A percentile compares a stretch with the other conserved stretches of the same genome.
phyloP scores from a whole-genome alignment of 2,329 filamentous ascomycete species.

The Sarocladium strictum region DNA sequence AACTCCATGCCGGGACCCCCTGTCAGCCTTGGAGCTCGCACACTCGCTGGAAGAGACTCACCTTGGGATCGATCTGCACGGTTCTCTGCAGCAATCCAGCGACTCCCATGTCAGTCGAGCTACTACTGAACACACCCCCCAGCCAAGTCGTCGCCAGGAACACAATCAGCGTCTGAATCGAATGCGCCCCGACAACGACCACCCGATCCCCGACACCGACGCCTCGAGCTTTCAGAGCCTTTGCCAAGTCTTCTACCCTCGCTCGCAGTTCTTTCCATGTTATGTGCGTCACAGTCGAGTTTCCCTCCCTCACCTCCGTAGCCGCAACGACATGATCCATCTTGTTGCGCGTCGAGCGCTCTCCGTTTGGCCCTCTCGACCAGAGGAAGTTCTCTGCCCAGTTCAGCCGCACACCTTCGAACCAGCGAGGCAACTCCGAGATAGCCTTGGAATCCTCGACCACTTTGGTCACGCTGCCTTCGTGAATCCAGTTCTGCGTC shows the following conservation, averaged over 20 bases:
- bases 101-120: constrained; percentile 78
- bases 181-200: constrained; percentile 69
- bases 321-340: constrained; percentile 65
- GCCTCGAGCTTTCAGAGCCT: constrained; percentile 61
- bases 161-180: constrained; percentile 65
- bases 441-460: constrained; percentile 68
- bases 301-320: constrained; percentile 68
- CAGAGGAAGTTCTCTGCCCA: constrained; percentile 78
- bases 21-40: neutral
- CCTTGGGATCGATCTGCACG: constrained; percentile 67
- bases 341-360: constrained; percentile 52
- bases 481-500: constrained; percentile 54
- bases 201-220: constrained; percentile 67
- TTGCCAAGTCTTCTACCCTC: constrained; percentile 52
- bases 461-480: constrained; percentile 50
- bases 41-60: constrained; percentile 19
- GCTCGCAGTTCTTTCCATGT: constrained; percentile 63
- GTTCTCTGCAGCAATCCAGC: constrained; percentile 70
- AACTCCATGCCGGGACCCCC: constrained; percentile 35
- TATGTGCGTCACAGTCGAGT: constrained; percentile 46
- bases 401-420: constrained; percentile 66
- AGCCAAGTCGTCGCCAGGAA: constrained; percentile 65
- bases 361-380: constrained; percentile 34
- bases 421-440: constrained; percentile 70
- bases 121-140: constrained; percentile 70